Evolutionary conservation across 306 rosid species (phyloP).

Genomic region (Castanopsis chinensis): DNA sequence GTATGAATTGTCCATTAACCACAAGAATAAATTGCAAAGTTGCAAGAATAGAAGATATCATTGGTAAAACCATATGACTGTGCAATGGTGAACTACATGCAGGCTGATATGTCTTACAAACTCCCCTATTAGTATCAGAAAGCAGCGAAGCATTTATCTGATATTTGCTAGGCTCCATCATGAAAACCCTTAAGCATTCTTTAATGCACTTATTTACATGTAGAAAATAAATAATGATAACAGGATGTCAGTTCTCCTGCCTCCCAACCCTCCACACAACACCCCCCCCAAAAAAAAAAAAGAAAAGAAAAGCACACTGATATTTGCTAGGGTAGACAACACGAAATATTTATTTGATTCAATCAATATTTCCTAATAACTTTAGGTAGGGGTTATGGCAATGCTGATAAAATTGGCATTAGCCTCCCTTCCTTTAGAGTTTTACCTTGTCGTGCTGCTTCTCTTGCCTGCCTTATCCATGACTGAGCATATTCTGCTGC

Average conservation of each 20-base stretch:
- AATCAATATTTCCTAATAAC: background rate
- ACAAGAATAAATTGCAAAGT: constrained; percentile 6
- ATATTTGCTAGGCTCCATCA: background rate
- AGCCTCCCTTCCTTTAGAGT: background rate
- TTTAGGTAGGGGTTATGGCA: background rate
- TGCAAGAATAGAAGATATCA: background rate
- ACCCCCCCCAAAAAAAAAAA: too few species aligned
- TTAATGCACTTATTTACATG: background rate
- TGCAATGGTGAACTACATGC: background rate
- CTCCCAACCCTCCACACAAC: too few species aligned
- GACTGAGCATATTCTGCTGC: constrained; percentile 68
- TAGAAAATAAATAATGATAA: too few species aligned
- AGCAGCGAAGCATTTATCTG: background rate
- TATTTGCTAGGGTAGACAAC: background rate
- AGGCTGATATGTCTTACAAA: background rate
- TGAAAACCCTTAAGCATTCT: background rate
- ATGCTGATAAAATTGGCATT: background rate
- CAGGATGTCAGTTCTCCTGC: too few species aligned
- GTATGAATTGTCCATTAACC: constrained; percentile 7
- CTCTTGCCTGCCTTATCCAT: constrained; percentile 76
- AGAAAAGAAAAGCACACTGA: background rate
- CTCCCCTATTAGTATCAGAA: background rate
- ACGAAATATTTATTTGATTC: background rate
- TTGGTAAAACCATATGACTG: background rate
- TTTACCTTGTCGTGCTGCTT: constrained; percentile 73